These are phyloP conservation scores for Umbilicaria muhlenbergii DNA, from an alignment of 495 filamentous ascomycete species.

Conservation along the genomic window DNA sequence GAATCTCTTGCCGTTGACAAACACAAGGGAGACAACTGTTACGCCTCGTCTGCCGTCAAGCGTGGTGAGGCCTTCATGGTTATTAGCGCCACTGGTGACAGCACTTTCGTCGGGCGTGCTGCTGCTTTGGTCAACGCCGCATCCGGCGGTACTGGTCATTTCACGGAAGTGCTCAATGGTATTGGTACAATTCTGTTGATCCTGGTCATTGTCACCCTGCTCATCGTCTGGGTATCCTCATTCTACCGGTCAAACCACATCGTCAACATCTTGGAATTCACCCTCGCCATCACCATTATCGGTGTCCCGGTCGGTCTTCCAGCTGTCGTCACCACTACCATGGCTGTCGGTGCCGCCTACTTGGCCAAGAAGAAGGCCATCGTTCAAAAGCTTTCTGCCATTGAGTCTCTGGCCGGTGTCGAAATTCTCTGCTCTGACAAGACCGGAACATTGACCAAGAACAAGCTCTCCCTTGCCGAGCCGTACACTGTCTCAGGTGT, in stretches of 20 bases:
- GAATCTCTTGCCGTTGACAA: slow-evolving; percentile 89
- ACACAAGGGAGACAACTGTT: slow-evolving; percentile 61
- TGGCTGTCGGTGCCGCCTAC: slow-evolving; percentile 62
- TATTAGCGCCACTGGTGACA: slow-evolving; percentile 68
- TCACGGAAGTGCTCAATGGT: slow-evolving; percentile 73
- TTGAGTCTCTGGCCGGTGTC: slow-evolving; percentile 63
- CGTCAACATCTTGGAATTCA: slow-evolving; percentile 65
- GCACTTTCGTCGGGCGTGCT: slow-evolving; percentile 78
- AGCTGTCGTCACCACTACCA: slow-evolving; percentile 58
- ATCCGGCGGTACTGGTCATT: slow-evolving; percentile 58
- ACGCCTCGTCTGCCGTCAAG: slow-evolving; percentile 77
- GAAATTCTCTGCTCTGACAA: slow-evolving; percentile 65
- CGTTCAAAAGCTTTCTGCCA: slow-evolving; percentile 62
- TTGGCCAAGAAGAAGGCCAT: slow-evolving; percentile 61
- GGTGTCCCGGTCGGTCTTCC: slow-evolving; percentile 66
- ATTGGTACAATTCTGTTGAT: slow-evolving; percentile 63
- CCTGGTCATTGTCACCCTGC: slow-evolving; percentile 62
- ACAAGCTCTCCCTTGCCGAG: slow-evolving; percentile 74
- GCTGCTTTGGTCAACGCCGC: slow-evolving; percentile 71
- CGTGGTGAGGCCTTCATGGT: slow-evolving; percentile 74
- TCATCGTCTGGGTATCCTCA: slow-evolving; percentile 71
- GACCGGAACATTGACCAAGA: slow-evolving; percentile 56
- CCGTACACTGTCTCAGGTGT: slow-evolving; percentile 71
- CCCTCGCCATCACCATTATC: slow-evolving; percentile 56
- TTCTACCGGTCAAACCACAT: slow-evolving; percentile 77